phyloP scores from a whole-genome alignment of 179 eudicot species.

The Patellifolia procumbens region DNA sequence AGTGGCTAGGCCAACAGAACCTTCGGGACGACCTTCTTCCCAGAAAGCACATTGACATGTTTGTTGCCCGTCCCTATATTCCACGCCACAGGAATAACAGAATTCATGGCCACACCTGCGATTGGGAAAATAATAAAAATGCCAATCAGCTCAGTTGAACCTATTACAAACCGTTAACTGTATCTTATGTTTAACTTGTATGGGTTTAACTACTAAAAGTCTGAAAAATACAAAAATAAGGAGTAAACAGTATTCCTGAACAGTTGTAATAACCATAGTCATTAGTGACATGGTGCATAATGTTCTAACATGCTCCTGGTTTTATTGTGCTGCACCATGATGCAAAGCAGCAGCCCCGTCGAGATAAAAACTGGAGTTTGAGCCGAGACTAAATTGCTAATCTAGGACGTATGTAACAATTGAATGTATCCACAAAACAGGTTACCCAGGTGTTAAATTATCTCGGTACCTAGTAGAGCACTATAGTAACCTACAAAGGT shows the following conservation, averaged over 20 bases:
- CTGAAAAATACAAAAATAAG: not conserved
- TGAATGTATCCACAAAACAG: not conserved
- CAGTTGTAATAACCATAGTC: not conserved
- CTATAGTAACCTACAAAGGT: not conserved
- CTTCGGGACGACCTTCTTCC: conserved; percentile 47
- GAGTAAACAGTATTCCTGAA: not conserved
- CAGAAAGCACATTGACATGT: conserved; percentile 67
- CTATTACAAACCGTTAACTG: not conserved
- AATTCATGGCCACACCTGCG: conserved; percentile 84
- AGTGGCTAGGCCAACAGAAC: conserved; percentile 31
- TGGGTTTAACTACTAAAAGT: not conserved
- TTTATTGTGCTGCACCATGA: not conserved
- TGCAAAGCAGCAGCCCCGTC: not conserved
- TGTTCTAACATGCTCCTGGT: not conserved
- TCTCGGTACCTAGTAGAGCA: not conserved
- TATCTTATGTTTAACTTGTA: not conserved
- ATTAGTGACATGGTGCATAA: not conserved
- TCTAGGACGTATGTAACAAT: not conserved
- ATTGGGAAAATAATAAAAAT: not conserved
- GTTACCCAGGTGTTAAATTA: not conserved
- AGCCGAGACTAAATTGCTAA: not conserved
- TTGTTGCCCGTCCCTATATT: conserved; percentile 50
- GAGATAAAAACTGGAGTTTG: not conserved
- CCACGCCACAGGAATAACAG: conserved; percentile 77
- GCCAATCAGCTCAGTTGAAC: not conserved